Evolutionary conservation across 305 asterid genomes (phyloP).

Genomic region (Solanum hybrid): DNA sequence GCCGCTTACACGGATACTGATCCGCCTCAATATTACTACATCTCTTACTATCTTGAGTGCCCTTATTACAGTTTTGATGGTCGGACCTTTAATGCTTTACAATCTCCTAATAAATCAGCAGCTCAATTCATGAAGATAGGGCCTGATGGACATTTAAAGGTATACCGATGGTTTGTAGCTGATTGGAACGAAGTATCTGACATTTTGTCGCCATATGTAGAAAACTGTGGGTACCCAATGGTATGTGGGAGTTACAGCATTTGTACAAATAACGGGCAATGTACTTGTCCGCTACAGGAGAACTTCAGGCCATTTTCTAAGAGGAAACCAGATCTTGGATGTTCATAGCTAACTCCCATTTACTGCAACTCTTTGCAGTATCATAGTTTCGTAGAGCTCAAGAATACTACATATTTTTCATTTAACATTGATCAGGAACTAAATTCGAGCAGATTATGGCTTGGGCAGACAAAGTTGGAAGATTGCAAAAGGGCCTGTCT

Average conservation of each 20-base stretch:
- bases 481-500: constrained; percentile 11
- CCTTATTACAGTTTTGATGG: background rate
- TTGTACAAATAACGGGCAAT: background rate
- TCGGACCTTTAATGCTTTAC: background rate
- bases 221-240: background rate
- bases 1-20: background rate
- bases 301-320: background rate
- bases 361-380: background rate
- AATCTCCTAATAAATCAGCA: too few species aligned
- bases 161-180: background rate
- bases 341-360: background rate
- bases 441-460: background rate
- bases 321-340: background rate
- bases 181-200: too few species aligned
- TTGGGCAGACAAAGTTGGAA: background rate
- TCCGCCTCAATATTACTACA: background rate
- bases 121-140: background rate
- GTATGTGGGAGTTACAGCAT: constrained; percentile 10
- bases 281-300: background rate
- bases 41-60: too few species aligned
- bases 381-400: constrained; percentile 7
- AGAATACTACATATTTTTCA: background rate
- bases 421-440: too few species aligned
- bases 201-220: too few species aligned
- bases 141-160: constrained; percentile 7